Evolutionary conservation across 2,329 filamentous ascomycete genomes (phyloP).

Genomic region (Beauveria sp.): DNA sequence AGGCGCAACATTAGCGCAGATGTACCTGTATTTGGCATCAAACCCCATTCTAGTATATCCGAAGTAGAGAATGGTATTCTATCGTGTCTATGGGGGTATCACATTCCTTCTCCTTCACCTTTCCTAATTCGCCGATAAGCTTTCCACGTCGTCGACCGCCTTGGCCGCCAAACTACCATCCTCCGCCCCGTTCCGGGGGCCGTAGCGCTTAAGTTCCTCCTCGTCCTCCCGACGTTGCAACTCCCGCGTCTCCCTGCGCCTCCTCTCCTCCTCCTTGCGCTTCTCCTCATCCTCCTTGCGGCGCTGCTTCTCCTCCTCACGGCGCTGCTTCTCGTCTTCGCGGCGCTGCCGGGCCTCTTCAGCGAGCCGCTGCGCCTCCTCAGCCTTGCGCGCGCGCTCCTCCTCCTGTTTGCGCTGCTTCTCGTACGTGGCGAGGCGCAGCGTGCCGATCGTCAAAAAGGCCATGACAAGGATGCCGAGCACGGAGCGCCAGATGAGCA

Average conservation of each 20-base stretch:
- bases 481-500: slow-evolving; percentile 58
- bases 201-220: slow-evolving; percentile 3
- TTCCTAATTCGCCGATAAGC: slow-evolving; percentile 46
- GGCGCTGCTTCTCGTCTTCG: slow-evolving; percentile 5
- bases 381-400: slow-evolving; percentile 34
- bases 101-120: neutral
- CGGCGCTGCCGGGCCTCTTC: slow-evolving; percentile 1
- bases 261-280: neutral
- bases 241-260: neutral
- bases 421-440: slow-evolving; percentile 53
- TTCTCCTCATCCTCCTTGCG: neutral
- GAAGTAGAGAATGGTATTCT: slow-evolving; percentile 6
- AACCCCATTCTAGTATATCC: neutral
- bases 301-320: neutral
- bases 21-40: neutral
- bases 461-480: slow-evolving; percentile 61
- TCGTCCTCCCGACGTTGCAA: slow-evolving; percentile 1
- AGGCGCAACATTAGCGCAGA: too few species aligned
- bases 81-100: slow-evolving; percentile 8
- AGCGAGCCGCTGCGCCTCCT: slow-evolving; percentile 23
- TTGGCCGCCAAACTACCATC: slow-evolving; percentile 30
- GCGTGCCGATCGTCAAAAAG: slow-evolving; percentile 49
- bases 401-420: slow-evolving; percentile 42
- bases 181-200: slow-evolving; percentile 14
- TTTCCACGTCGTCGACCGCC: slow-evolving; percentile 47